Conservation (phyloP, 768 basidiomycete genomes). For the Leucocoprinus sp. region DNA sequence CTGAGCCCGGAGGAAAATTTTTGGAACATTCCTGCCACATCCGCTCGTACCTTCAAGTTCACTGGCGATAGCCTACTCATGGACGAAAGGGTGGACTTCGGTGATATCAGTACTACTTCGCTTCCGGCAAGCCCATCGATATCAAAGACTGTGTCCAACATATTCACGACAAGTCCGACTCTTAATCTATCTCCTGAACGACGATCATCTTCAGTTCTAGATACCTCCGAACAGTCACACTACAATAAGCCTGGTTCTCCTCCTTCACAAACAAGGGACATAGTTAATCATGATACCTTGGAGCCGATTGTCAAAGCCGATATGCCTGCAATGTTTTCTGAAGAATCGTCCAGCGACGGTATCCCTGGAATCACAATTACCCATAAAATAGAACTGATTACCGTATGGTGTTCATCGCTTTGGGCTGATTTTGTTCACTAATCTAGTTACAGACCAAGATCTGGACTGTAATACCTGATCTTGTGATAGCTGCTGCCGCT, state of each 20-base stretch:
- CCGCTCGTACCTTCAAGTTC: conserved; percentile 54
- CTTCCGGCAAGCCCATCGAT: conserved; percentile 19
- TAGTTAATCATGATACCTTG: neutral
- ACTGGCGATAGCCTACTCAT: conserved; percentile 48
- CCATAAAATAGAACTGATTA: conserved; percentile 54
- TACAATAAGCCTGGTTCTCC: neutral
- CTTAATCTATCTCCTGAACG: neutral
- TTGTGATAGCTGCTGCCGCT: conserved; percentile 40
- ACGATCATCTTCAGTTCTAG: neutral
- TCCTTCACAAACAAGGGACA: neutral
- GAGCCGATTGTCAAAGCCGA: neutral
- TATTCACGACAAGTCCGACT: neutral
- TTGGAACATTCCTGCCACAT: conserved; percentile 51
- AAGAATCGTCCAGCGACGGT: conserved; percentile 13
- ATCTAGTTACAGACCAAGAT: conserved; percentile 46
- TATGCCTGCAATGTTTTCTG: neutral
- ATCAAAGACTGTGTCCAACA: conserved; percentile 1
- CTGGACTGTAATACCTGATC: conserved; percentile 58
- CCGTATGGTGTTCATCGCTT: conserved; percentile 34
- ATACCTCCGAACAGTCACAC: neutral
- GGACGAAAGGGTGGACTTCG: conserved; percentile 56
- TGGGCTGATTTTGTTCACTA: conserved; percentile 1
- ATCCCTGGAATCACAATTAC: conserved; percentile 43
- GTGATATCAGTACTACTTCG: conserved; percentile 42
- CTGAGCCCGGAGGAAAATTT: conserved; percentile 40